These are phyloP conservation scores for Phytopythium aichiense DNA, from an alignment of 352 stramenopile species.

Conservation along the genomic window DNA sequence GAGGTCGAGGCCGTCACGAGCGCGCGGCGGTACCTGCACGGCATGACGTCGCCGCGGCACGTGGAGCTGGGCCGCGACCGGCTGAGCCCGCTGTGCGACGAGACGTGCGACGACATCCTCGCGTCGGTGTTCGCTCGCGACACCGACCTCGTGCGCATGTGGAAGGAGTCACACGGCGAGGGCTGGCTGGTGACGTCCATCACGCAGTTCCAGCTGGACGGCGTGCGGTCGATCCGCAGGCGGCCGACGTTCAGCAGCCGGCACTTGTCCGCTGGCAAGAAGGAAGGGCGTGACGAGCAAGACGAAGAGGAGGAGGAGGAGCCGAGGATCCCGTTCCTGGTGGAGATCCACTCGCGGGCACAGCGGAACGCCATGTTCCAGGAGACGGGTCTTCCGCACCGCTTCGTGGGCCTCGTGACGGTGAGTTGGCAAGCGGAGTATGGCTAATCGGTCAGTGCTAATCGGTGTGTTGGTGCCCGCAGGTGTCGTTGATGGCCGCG, in stretches of 20 bases:
- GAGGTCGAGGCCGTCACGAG: conserved; percentile 73
- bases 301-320: conserved; percentile 41
- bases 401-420: conserved; percentile 64
- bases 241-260: conserved; percentile 3
- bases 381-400: conserved; percentile 68
- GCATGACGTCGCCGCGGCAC: conserved; percentile 30
- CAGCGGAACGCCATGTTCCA: conserved; percentile 80
- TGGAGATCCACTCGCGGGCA: conserved; percentile 63
- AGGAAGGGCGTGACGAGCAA: conserved; percentile 5
- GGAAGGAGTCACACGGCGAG: conserved; percentile 64
- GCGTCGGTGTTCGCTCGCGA: conserved; percentile 50
- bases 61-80: conserved; percentile 78
- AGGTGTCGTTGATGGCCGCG: conserved; percentile 66
- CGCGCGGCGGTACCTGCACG: conserved; percentile 61
- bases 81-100: conserved; percentile 55
- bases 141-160: conserved; percentile 61
- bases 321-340: conserved; percentile 42
- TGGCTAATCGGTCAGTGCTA: not conserved
- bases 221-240: conserved; percentile 48
- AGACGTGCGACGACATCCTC: conserved; percentile 63
- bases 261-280: not conserved
- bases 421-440: conserved; percentile 11
- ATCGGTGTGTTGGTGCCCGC: not conserved
- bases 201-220: conserved; percentile 73
- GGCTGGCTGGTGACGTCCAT: conserved; percentile 82